A percentile compares a stretch with the other conserved stretches of the same genome.
phyloP scores from a whole-genome alignment of 345 rosid species.

The Pugionium dolabratum region DNA sequence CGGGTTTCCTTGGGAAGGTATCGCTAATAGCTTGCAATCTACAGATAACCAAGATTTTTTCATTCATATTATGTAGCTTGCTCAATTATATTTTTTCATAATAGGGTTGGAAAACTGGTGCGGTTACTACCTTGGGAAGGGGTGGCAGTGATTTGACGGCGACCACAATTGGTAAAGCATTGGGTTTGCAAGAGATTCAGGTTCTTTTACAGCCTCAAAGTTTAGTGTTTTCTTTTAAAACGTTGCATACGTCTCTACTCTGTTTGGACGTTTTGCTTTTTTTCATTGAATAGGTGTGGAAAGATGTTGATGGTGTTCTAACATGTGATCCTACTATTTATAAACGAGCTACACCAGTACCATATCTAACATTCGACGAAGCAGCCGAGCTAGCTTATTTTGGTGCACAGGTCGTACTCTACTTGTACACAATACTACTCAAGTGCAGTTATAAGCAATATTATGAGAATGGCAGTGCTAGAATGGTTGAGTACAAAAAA shows the following conservation, averaged over 20 bases:
- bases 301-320: slow-evolving; percentile 98
- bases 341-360: slow-evolving; percentile 75
- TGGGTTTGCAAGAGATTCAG: slow-evolving; percentile 96
- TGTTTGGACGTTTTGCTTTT: slow-evolving; percentile 19
- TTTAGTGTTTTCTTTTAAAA: slow-evolving; percentile 1
- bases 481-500: not conserved
- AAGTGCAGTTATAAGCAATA: slow-evolving; percentile 6
- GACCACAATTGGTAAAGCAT: slow-evolving; percentile 94
- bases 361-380: slow-evolving; percentile 88
- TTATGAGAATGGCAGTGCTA: not conserved
- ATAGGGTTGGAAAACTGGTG: slow-evolving; percentile 95
- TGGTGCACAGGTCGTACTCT: slow-evolving; percentile 81
- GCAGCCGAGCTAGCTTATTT: slow-evolving; percentile 99
- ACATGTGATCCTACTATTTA: slow-evolving; percentile 96
- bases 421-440: slow-evolving; percentile 18
- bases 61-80: not conserved
- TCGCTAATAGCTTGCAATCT: slow-evolving; percentile 9
- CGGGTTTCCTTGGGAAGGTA: slow-evolving; percentile 99
- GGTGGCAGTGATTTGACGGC: slow-evolving; percentile 99
- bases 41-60: slow-evolving; percentile 13
- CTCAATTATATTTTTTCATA: slow-evolving; percentile 22
- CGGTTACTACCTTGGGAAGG: slow-evolving; percentile 90
- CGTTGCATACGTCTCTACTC: slow-evolving; percentile 3
- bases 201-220: slow-evolving; percentile 42
- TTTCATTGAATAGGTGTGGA: slow-evolving; percentile 75